A percentile compares a stretch with the other conserved stretches of the same genome.
Conservation (phyloP, 2,329 filamentous ascomycete genomes). For the Calonectria hongkongensis region DNA sequence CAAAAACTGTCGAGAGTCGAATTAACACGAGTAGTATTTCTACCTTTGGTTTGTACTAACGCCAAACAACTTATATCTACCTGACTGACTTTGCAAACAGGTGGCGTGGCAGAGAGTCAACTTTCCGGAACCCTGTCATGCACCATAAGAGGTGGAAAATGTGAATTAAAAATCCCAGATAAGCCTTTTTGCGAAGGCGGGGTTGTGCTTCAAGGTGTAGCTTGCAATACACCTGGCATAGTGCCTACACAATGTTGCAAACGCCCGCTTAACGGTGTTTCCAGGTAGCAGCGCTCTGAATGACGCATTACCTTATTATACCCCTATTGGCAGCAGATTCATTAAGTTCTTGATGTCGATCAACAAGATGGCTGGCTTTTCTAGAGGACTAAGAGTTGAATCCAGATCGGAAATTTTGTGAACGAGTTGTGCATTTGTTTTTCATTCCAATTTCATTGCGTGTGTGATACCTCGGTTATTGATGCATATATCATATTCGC, state of each 20-base stretch:
- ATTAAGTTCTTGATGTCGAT: too few species aligned
- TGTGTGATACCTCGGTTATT: too few species aligned
- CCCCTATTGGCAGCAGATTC: too few species aligned
- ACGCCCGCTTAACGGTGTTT: background rate
- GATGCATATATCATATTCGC: too few species aligned
- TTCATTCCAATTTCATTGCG: too few species aligned
- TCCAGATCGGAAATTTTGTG: too few species aligned
- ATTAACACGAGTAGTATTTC: background rate
- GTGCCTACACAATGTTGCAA: background rate
- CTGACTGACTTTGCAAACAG: background rate
- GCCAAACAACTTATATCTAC: background rate
- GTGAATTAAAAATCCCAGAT: background rate
- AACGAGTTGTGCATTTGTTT: too few species aligned
- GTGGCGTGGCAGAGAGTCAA: background rate
- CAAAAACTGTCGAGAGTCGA: background rate
- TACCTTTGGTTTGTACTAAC: background rate
- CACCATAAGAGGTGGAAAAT: background rate
- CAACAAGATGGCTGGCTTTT: too few species aligned
- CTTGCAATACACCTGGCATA: constrained; percentile 13
- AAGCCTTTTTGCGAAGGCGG: background rate
- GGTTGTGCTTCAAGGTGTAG: background rate
- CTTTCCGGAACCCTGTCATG: background rate
- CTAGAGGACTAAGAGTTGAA: too few species aligned
- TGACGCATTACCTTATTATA: background rate
- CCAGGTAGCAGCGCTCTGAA: background rate